Percentiles rank a stretch among this genome's conserved stretches.
phyloP scores from a whole-genome alignment of 768 basidiomycete genomes.

The Polyporus arcularius region DNA sequence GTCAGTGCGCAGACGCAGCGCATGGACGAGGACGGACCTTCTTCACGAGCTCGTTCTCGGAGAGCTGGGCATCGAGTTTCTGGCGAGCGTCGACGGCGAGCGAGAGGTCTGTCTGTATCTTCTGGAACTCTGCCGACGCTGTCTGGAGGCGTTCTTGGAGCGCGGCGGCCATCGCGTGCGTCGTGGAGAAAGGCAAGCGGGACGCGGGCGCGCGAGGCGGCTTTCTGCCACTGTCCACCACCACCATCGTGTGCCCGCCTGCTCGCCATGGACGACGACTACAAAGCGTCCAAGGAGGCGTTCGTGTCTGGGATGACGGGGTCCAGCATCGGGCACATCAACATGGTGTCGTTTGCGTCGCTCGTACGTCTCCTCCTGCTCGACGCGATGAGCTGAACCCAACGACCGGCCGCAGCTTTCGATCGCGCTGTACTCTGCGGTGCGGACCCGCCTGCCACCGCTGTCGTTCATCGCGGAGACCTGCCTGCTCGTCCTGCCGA shows the following conservation, averaged over 20 bases:
- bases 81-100: conserved; percentile 79
- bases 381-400: conserved; percentile 9
- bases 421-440: conserved; percentile 65
- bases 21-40: conserved; percentile 52
- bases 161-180: conserved; percentile 42
- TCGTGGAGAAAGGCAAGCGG: background rate
- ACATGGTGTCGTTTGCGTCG: conserved; percentile 63
- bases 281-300: conserved; percentile 79
- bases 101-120: conserved; percentile 73
- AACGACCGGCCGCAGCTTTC: conserved; percentile 53
- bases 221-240: no score
- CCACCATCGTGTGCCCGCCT: no score
- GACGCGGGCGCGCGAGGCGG: no score
- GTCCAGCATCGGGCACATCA: conserved; percentile 67
- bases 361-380: conserved; percentile 47
- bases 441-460: conserved; percentile 49
- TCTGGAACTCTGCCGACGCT: conserved; percentile 76
- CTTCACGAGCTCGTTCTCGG: conserved; percentile 90
- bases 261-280: conserved; percentile 32
- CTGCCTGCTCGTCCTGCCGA: conserved; percentile 67
- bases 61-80: conserved; percentile 84
- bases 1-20: background rate
- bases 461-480: conserved; percentile 56
- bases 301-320: conserved; percentile 80
- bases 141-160: conserved; percentile 63